Evolutionary conservation across 2,329 filamentous ascomycete species (phyloP).

Genomic region (Aureobasidium sp.): DNA sequence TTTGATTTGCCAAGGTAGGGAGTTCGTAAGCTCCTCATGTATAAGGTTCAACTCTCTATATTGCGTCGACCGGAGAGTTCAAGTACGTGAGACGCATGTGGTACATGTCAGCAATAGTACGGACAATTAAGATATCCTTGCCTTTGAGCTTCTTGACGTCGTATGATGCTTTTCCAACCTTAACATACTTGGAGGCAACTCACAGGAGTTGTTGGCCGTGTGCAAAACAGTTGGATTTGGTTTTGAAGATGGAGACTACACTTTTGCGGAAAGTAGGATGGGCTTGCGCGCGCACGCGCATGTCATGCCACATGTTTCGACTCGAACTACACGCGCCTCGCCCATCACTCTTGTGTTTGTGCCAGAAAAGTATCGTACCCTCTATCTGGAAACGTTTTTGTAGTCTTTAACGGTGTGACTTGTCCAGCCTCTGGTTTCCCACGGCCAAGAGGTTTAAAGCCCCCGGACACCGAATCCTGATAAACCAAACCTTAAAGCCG

Average conservation of each 20-base stretch:
- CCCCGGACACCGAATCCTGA: neutral
- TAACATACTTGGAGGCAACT: neutral
- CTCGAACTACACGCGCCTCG: neutral
- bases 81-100: neutral
- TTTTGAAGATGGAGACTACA: neutral
- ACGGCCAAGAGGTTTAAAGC: neutral
- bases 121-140: neutral
- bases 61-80: neutral
- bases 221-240: neutral
- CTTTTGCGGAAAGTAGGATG: neutral
- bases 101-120: neutral
- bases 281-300: neutral
- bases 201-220: neutral
- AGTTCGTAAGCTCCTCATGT: neutral
- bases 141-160: neutral
- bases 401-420: neutral
- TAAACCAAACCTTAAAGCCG: neutral
- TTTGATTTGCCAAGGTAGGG: neutral
- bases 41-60: neutral
- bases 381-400: neutral
- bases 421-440: neutral
- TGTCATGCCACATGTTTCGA: conserved; percentile 1
- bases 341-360: neutral
- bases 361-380: neutral
- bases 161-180: neutral